Percentiles rank a stretch among this genome's conserved stretches.
These are phyloP conservation scores for Heliamphora exappendiculata DNA, from an alignment of 148 eudicot species.

Conservation along the genomic window DNA sequence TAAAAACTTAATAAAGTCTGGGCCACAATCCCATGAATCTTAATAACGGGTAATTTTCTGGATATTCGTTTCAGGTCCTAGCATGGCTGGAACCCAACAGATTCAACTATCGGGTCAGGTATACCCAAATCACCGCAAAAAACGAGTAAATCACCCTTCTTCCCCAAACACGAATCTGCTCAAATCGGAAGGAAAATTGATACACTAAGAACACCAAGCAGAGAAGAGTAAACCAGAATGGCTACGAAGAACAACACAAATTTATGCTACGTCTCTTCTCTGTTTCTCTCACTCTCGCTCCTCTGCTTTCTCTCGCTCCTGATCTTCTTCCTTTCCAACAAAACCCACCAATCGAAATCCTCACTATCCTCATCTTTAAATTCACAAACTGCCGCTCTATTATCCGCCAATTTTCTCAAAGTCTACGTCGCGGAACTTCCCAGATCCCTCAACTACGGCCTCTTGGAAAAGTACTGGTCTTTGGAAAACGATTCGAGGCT, in stretches of 20 bases:
- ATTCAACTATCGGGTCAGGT: neutral
- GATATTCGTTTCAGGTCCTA: too few relatives aligned
- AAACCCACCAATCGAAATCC: conserved; percentile 21
- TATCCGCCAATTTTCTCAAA: conserved; percentile 33
- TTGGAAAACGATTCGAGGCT: conserved; percentile 58
- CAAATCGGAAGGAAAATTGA: neutral
- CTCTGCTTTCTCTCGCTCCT: conserved; percentile 37
- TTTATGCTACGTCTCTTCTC: conserved; percentile 30
- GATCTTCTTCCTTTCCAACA: conserved; percentile 30
- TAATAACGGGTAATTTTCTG: too few relatives aligned
- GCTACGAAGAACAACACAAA: conserved; percentile 10
- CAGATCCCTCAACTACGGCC: conserved; percentile 59
- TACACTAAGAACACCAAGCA: neutral
- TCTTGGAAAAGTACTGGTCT: conserved; percentile 58
- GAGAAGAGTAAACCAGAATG: neutral
- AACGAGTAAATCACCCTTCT: neutral
- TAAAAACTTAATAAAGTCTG: too few relatives aligned
- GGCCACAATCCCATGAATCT: too few relatives aligned
- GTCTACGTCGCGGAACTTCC: conserved; percentile 66
- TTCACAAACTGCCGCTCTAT: conserved; percentile 20
- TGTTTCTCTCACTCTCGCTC: conserved; percentile 37
- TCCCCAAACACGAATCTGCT: neutral
- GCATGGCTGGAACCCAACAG: neutral
- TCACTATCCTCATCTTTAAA: conserved; percentile 10
- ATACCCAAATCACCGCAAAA: neutral